Percentiles rank a stretch among this genome's conserved stretches.
These are phyloP conservation scores for Hemisphaericaspora nanyangensis DNA, from an alignment of 805 yeast species.

Conservation along the genomic window DNA sequence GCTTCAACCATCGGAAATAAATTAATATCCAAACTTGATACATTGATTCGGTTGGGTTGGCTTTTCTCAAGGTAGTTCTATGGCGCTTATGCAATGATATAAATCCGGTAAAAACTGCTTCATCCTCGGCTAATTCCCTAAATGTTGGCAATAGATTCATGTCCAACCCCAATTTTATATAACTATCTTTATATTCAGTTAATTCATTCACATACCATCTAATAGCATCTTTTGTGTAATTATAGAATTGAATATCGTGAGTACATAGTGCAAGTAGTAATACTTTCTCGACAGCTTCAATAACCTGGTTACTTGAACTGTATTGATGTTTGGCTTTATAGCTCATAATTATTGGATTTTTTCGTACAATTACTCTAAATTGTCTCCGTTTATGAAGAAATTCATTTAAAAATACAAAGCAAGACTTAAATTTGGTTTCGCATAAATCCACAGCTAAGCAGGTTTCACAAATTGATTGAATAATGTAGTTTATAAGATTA, in stretches of 20 bases:
- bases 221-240: conserved; percentile 35
- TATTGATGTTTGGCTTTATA: conserved; percentile 6
- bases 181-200: conserved; percentile 4
- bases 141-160: conserved; percentile 27
- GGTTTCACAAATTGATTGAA: conserved; percentile 33
- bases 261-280: conserved; percentile 38
- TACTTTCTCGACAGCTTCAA: conserved; percentile 33
- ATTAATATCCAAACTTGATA: conserved; percentile 42
- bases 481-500: conserved; percentile 25
- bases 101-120: conserved; percentile 59
- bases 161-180: conserved; percentile 5
- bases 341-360: conserved; percentile 12
- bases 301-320: conserved; percentile 12
- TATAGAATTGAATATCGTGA: conserved; percentile 41
- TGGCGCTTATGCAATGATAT: conserved; percentile 71
- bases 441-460: conserved; percentile 30
- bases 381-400: conserved; percentile 26
- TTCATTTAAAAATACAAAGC: conserved; percentile 31
- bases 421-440: conserved; percentile 33
- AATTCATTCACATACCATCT: conserved; percentile 24
- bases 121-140: conserved; percentile 46
- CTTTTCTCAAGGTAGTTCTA: conserved; percentile 32
- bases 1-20: conserved; percentile 46
- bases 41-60: conserved; percentile 25
- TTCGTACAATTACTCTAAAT: conserved; percentile 9